Conservation (phyloP, 257 asterid genomes). For the Salvia splendens region DNA sequence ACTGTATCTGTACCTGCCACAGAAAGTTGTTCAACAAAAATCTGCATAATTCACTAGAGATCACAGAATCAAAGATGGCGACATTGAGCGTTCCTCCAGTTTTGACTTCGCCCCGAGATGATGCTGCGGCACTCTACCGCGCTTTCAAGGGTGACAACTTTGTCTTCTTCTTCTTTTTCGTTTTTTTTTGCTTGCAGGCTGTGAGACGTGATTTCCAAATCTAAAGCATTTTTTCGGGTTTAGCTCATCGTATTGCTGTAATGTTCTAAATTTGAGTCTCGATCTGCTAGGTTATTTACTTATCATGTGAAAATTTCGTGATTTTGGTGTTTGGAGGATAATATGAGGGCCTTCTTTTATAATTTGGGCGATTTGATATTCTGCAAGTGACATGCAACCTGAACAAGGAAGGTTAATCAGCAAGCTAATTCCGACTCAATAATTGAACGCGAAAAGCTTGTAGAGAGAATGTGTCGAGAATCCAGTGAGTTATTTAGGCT, state of each 20-base stretch:
- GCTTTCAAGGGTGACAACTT: constrained; percentile 77
- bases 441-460: no score
- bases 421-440: background rate
- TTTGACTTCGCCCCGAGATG: constrained; percentile 84
- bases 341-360: no score
- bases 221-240: constrained; percentile 2
- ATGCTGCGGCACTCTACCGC: constrained; percentile 71
- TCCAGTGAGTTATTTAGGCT: background rate
- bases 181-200: background rate
- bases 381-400: background rate
- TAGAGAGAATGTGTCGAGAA: background rate
- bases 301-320: background rate
- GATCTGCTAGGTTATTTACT: background rate
- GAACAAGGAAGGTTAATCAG: background rate
- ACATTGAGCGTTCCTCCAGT: constrained; percentile 63
- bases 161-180: background rate
- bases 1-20: no score
- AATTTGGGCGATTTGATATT: background rate
- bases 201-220: background rate
- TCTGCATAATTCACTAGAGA: background rate
- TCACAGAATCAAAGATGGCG: constrained; percentile 48
- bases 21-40: no score
- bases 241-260: background rate
- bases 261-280: background rate
- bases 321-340: no score